These are phyloP conservation scores for Myxozyma kluyveri DNA, from an alignment of 805 yeast species.

Conservation along the genomic window DNA sequence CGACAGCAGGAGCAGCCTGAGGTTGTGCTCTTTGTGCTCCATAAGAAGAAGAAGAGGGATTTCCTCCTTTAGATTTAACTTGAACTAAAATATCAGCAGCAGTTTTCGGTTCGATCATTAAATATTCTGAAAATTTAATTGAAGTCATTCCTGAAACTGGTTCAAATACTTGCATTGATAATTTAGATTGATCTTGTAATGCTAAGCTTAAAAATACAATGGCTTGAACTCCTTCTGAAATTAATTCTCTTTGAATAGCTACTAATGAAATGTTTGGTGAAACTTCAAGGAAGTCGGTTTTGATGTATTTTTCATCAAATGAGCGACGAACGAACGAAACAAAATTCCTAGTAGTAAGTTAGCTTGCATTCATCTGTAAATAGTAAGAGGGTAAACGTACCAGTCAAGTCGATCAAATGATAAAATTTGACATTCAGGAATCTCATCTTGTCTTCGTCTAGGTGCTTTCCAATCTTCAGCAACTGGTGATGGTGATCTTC, in stretches of 20 bases:
- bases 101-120: conserved; percentile 61
- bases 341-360: conserved; percentile 34
- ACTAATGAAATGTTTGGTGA: conserved; percentile 45
- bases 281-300: conserved; percentile 45
- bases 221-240: conserved; percentile 73
- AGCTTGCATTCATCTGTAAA: background rate
- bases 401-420: conserved; percentile 48
- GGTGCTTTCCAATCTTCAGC: conserved; percentile 26
- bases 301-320: conserved; percentile 43
- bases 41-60: conserved; percentile 1
- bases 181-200: conserved; percentile 41
- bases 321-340: conserved; percentile 45
- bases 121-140: conserved; percentile 54
- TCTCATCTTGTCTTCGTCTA: conserved; percentile 36
- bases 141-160: conserved; percentile 67
- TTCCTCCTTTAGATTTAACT: conserved; percentile 27
- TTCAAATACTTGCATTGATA: conserved; percentile 74
- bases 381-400: conserved; percentile 4
- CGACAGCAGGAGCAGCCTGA: conserved; percentile 1
- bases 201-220: conserved; percentile 61
- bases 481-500: conserved; percentile 12
- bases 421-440: conserved; percentile 49
- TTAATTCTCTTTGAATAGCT: conserved; percentile 67
- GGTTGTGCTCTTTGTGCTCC: conserved; percentile 29
- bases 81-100: conserved; percentile 57